Evolutionary conservation across 139 green algal genomes (phyloP).

Genomic region (Prasinococcaceae sp.): DNA sequence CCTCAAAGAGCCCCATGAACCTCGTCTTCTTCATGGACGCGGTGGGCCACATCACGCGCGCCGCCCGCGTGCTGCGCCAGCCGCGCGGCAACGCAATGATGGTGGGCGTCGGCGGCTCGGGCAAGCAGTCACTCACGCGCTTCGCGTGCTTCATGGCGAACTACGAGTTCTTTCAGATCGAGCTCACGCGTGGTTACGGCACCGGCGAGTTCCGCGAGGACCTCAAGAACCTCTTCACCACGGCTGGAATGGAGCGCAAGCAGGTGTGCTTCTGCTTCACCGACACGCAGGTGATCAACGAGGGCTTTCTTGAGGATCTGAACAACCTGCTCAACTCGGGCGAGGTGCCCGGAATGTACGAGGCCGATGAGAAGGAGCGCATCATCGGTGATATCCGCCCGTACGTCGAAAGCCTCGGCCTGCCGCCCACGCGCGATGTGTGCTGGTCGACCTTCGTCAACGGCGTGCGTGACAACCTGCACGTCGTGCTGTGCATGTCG

Average conservation of each 20-base stretch:
- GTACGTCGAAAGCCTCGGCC: constrained; percentile 30
- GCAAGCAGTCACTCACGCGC: constrained; percentile 59
- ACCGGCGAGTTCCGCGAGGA: constrained; percentile 55
- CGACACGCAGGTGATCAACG: constrained; percentile 56
- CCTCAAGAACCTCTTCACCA: constrained; percentile 59
- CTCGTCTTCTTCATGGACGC: constrained; percentile 76
- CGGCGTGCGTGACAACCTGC: constrained; percentile 55
- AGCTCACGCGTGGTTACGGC: constrained; percentile 50
- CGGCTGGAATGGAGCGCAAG: constrained; percentile 45
- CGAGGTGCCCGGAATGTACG: constrained; percentile 38
- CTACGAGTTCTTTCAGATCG: constrained; percentile 49
- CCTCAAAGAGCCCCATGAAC: constrained; percentile 40
- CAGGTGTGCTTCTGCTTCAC: constrained; percentile 55
- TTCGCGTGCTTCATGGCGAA: constrained; percentile 47
- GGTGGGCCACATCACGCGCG: constrained; percentile 54
- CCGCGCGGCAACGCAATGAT: constrained; percentile 71
- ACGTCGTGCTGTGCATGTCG: constrained; percentile 64
- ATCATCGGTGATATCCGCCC: constrained; percentile 50
- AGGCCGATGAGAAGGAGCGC: constrained; percentile 54
- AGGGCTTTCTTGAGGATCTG: constrained; percentile 65
- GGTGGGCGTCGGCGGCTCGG: constrained; percentile 63
- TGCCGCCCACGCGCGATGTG: constrained; percentile 36
- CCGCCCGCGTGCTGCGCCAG: constrained; percentile 57
- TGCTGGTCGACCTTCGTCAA: constrained; percentile 57
- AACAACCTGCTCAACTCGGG: constrained; percentile 65